Percentiles rank a stretch among this genome's conserved stretches.
phyloP scores from a whole-genome alignment of 1,284 basidiomycete species.

The Pterulicium gracile region DNA sequence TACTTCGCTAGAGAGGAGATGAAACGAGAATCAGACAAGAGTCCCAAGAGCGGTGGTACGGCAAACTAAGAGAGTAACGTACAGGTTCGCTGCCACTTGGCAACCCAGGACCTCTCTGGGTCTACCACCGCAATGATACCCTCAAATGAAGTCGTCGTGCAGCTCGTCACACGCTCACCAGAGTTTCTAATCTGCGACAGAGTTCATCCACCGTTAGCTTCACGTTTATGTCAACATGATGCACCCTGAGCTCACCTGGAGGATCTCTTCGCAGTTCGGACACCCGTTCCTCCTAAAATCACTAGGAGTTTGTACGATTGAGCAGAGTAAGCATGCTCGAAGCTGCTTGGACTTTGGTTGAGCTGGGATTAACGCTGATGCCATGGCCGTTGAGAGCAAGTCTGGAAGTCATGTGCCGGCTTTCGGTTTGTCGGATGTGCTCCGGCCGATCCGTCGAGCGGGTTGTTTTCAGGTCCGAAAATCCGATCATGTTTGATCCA shows the following conservation, averaged over 20 bases:
- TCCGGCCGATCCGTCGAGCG: too few species aligned
- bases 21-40: neutral
- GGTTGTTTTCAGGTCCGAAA: too few species aligned
- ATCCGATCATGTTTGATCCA: too few species aligned
- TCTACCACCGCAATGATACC: conserved; percentile 86
- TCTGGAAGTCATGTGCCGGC: neutral
- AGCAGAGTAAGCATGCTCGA: conserved; percentile 88
- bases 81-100: conserved; percentile 88
- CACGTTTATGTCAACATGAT: too few species aligned
- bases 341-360: conserved; percentile 62
- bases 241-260: conserved; percentile 68
- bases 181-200: neutral
- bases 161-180: conserved; percentile 73
- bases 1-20: conserved; percentile 60
- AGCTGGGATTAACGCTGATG: conserved; percentile 46
- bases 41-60: neutral
- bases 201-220: neutral
- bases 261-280: conserved; percentile 94
- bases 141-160: conserved; percentile 93
- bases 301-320: conserved; percentile 73
- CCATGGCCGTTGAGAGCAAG: too few species aligned
- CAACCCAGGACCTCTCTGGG: conserved; percentile 91
- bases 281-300: conserved; percentile 87
- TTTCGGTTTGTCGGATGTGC: too few species aligned
- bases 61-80: conserved; percentile 21